Conservation (phyloP, 805 yeast species). For the Barnettozyma sucrosica region DNA sequence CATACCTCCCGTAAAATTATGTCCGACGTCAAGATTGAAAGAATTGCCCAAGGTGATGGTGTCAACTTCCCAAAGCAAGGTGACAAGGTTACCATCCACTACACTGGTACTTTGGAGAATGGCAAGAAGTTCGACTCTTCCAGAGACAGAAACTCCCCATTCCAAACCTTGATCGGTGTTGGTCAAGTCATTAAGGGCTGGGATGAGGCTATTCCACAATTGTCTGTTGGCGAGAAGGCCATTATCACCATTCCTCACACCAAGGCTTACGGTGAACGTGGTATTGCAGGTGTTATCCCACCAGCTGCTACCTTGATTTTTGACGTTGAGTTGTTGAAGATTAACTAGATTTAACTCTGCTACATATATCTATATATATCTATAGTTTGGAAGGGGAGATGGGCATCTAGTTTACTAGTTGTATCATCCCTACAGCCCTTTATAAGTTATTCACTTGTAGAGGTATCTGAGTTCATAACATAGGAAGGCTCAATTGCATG, state of each 20-base stretch:
- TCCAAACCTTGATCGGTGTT: conserved; percentile 90
- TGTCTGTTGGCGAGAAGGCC: conserved; percentile 91
- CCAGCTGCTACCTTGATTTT: conserved; percentile 91
- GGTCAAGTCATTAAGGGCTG: conserved; percentile 96
- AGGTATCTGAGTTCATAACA: no score
- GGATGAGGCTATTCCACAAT: conserved; percentile 91
- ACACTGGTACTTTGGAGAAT: conserved; percentile 90
- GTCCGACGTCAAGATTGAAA: conserved; percentile 28
- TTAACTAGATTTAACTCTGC: conserved; percentile 29
- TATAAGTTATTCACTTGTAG: no score
- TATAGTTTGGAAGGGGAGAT: no score
- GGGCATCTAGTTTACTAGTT: no score
- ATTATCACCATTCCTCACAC: conserved; percentile 87
- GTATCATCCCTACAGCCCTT: no score
- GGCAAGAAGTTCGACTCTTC: conserved; percentile 97
- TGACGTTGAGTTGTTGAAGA: conserved; percentile 65
- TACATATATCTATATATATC: no score
- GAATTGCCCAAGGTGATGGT: conserved; percentile 58
- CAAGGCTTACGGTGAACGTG: conserved; percentile 91
- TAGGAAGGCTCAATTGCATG: no score
- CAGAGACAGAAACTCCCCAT: conserved; percentile 90
- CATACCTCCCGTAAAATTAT: conserved; percentile 16
- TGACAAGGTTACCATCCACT: conserved; percentile 88
- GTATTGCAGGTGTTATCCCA: conserved; percentile 95
- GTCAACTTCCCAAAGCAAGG: conserved; percentile 80